Conservation (phyloP, 2,329 filamentous ascomycete genomes). For the Neurospora sp. region DNA sequence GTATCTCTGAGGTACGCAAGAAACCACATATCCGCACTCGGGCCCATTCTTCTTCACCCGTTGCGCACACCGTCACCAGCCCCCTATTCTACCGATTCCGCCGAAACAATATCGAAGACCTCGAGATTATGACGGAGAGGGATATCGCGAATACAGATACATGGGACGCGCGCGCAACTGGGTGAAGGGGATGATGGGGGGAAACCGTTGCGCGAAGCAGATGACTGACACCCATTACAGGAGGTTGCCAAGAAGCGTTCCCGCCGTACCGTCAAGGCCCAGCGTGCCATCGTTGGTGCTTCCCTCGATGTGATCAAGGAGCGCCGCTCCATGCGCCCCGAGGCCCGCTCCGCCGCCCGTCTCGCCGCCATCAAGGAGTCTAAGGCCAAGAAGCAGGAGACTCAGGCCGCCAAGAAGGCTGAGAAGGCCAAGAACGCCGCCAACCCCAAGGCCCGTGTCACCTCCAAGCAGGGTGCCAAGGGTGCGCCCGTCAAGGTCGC, state of each 20-base stretch:
- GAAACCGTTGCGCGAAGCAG: background rate
- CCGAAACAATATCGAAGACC: constrained; percentile 1
- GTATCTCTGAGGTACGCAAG: constrained; percentile 94
- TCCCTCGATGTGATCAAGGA: constrained; percentile 99
- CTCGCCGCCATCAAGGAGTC: constrained; percentile 86
- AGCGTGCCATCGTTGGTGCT: constrained; percentile 98
- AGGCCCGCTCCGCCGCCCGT: constrained; percentile 88
- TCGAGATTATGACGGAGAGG: background rate
- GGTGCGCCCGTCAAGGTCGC: constrained; percentile 78
- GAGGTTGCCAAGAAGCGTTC: constrained; percentile 99
- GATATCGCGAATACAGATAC: constrained; percentile 2
- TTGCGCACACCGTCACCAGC: background rate
- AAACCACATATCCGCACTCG: background rate
- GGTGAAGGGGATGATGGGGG: background rate
- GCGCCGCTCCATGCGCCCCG: constrained; percentile 87
- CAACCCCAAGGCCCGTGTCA: constrained; percentile 61
- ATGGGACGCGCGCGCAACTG: background rate
- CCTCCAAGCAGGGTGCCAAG: constrained; percentile 96
- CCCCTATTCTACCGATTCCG: background rate
- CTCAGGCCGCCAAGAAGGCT: constrained; percentile 89
- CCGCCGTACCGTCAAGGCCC: constrained; percentile 94
- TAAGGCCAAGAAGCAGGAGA: constrained; percentile 95
- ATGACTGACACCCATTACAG: constrained; percentile 48
- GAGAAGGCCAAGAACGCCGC: constrained; percentile 96
- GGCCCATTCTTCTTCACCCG: background rate